Base-by-base conservation (phyloP, 805 yeast genomes). In the Jamesozyma spencerorum region DNA sequence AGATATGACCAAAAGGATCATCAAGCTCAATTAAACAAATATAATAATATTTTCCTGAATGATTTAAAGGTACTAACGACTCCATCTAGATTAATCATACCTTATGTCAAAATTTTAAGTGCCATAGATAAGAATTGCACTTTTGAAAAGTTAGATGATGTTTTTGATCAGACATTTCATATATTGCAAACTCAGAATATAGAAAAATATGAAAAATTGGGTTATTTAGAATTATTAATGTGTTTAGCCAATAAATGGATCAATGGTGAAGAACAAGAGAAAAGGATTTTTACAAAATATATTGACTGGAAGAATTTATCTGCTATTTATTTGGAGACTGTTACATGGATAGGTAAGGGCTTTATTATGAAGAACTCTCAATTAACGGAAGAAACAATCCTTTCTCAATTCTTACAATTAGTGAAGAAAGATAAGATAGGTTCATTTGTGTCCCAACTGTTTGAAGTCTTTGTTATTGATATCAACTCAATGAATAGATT, bases 271-370 rank as follows among this genome's bases (percentile, higher is more conserved):
- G 37, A 39, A n/a, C 12, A 20, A 6, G 31, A 8, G 8, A 19
- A 11, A 2, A 28, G 5, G n/a, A 6, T 34, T 3, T 24, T 56
- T 2, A 31, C 32, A 18, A 37, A 36, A 28, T 43, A 44, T 10
- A 35, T 57, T 11, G 39, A 50, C 32, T 45, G 42, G 44, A 34
- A 43, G 10, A 43, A 49, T 14, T 31, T 38, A 3, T 44, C 58
- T 3, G 27, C 55, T 3, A 46, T 51, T 18, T 48, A 63, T 11
- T 57, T 83, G 31, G 94, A 85, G 55, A 54, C 71, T 0, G 57
- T 69, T 14, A 64, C 80, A 2, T 87, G 95, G 95, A 59, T 79
- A 5, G 63, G 78, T 17, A 87, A 85, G 57, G 88, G 84, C 0
- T 65, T 84, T 37, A 53, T 84, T 0, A 54, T 85, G 57, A 76